Evolutionary conservation across 306 rosid species (phyloP).

Genomic region (Gastrolobium bilobum): DNA sequence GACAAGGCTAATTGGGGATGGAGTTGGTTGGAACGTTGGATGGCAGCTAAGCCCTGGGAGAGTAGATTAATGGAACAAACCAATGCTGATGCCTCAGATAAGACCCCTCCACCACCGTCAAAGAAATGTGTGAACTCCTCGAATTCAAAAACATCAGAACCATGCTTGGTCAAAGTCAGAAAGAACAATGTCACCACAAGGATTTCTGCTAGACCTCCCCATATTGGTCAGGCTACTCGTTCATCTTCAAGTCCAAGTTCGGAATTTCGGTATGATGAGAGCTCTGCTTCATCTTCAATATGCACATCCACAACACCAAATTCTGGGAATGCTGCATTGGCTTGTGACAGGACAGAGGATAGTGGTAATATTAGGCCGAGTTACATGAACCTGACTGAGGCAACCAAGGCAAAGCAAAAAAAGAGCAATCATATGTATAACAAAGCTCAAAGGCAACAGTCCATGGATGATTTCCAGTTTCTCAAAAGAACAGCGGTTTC

Average conservation of each 20-base stretch:
- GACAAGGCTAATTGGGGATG: slow-evolving; percentile 85
- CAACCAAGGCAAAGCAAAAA: slow-evolving; percentile 78
- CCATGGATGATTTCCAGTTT: slow-evolving; percentile 90
- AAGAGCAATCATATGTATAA: slow-evolving; percentile 46
- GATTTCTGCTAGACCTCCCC: slow-evolving; percentile 80
- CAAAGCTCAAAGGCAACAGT: slow-evolving; percentile 81
- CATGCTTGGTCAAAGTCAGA: slow-evolving; percentile 63
- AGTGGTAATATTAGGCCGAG: slow-evolving; percentile 66
- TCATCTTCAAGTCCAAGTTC: slow-evolving; percentile 91
- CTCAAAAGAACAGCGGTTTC: slow-evolving; percentile 64
- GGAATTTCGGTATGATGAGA: slow-evolving; percentile 74
- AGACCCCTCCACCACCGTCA: slow-evolving; percentile 65
- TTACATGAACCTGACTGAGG: slow-evolving; percentile 84
- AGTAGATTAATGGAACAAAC: slow-evolving; percentile 82
- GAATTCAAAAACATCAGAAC: slow-evolving; percentile 50
- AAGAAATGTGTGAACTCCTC: slow-evolving; percentile 58
- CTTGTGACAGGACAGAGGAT: slow-evolving; percentile 71
- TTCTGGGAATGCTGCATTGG: slow-evolving; percentile 63
- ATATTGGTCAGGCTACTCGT: slow-evolving; percentile 64
- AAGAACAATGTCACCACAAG: slow-evolving; percentile 89
- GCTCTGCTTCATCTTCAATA: slow-evolving; percentile 82
- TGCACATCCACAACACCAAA: slow-evolving; percentile 80
- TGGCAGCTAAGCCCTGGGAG: slow-evolving; percentile 98
- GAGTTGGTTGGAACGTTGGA: slow-evolving; percentile 98
- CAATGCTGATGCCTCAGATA: slow-evolving; percentile 56